Evolutionary conservation across 1,139 yeast genomes (phyloP), one percentile per base, ranked within the genome.

Genomic region (Blastobotrys serpentis): DNA sequence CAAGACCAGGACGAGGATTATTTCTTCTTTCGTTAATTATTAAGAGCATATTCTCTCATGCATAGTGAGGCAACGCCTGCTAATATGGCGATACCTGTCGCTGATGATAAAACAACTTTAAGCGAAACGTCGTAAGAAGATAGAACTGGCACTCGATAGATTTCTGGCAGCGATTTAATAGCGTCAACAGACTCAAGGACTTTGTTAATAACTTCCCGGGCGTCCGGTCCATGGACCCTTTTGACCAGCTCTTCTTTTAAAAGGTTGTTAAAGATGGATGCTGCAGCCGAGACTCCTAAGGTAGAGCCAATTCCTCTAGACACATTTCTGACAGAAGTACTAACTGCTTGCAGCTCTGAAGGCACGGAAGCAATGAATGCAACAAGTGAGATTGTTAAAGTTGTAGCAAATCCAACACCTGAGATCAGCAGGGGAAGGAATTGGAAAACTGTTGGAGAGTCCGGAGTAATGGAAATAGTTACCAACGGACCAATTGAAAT

Each of bases 281-380:
- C 78, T 0, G 86, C 84, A 34, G 82, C 63, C 0, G 89, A 73
- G 2, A 84, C 86, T 17, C 90, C 90, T 44, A 82, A 54, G 0
- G 88, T 82, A 1, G 87, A 81, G 0, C 90, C 90, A 3, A 85
- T 79, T 1, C 88, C 81, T 57, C 90, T 72, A 67, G 82, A 83
- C 3, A 86, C 81, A 62, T 84, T 84, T 57, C 84, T 86, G 51
- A 84, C 82, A 1, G 88, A 82, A 0, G 90, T 84, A 0, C 86
- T 78, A 6, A 84, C 77, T 2, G 90, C 89, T 63, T 84, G 89
- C 55, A 72, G 75, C 52, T 78, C 76, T 33, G 67, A 70, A 2
- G 86, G 85, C 14, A 75, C 78, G 1, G 79, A 76, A 0, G 87
- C 81, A 51, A 84, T 82, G 67, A 84, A 73, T 0, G 88, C 82